Percentiles rank a stretch among this genome's conserved stretches.
These are phyloP conservation scores for Pseudopyrenochaeta lycopersici DNA, from an alignment of 2,329 filamentous ascomycete genomes.

Conservation along the genomic window DNA sequence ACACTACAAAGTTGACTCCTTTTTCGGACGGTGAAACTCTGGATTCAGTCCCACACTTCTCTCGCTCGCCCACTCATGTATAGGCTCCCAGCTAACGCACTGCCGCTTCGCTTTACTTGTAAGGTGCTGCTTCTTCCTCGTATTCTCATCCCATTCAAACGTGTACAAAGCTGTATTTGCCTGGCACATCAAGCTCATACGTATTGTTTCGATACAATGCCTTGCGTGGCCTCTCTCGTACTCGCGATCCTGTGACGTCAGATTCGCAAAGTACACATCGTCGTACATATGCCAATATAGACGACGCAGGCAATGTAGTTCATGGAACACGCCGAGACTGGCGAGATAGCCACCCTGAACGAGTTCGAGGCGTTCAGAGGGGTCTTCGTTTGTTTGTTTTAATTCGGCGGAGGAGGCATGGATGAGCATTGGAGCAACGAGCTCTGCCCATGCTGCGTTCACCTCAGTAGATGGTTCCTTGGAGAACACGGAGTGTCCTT, in stretches of 20 bases:
- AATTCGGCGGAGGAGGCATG: not conserved
- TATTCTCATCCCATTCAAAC: not conserved
- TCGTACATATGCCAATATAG: not conserved
- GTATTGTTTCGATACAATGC: slow-evolving; percentile 2
- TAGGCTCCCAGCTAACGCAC: slow-evolving; percentile 2
- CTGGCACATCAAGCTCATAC: slow-evolving; percentile 1
- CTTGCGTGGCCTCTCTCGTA: not conserved
- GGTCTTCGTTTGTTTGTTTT: not conserved
- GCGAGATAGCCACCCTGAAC: slow-evolving; percentile 3
- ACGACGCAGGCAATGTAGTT: slow-evolving; percentile 4
- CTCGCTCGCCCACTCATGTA: slow-evolving; percentile 1
- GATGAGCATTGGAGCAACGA: slow-evolving; percentile 1
- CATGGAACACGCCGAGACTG: slow-evolving; percentile 6
- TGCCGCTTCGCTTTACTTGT: not conserved
- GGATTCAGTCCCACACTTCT: not conserved
- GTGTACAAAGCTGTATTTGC: slow-evolving; percentile 1
- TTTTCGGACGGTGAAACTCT: not conserved
- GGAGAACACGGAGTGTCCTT: not conserved
- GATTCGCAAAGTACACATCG: not conserved
- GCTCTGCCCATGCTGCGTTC: not conserved
- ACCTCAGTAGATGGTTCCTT: not conserved
- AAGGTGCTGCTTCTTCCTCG: not conserved
- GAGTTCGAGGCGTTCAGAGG: not conserved
- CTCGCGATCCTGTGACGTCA: not conserved
- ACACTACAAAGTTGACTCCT: not conserved